Base-by-base conservation (phyloP, 441 rosid genomes). In the Adansonia gregorii region DNA sequence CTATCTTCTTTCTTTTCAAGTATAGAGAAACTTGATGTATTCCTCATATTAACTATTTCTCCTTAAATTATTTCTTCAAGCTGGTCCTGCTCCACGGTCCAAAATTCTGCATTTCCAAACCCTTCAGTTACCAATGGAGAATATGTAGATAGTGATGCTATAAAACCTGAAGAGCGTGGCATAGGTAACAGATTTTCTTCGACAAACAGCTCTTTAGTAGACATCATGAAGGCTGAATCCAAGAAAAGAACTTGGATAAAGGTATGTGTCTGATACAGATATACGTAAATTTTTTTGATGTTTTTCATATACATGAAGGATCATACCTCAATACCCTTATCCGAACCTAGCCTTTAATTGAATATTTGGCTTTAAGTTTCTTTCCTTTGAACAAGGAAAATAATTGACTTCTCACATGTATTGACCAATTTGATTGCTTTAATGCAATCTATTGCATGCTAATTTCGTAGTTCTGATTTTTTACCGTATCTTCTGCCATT, bases 131-230 rank as follows among this genome's bases (percentile, higher is more conserved):
- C 0, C 55, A 72, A 31, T 48, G 31, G 15, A 56, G 82, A 72
- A 74, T 71, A 51, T 9, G 22, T 72, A 72, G 80, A 59, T 73
- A 46, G 66, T 49, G 70, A 67, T 12, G 78, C 68, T 20, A 78
- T 43, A 61, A 81, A 76, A 77, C 76, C 84, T 0, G 61, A 35
- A 77, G 82, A 80, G 39, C 52, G 75, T 43, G 78, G 27, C 65
- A 63, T 68, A 72, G 77, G 80, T 76, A 48, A 79, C 64, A 51
- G 51, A 68, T 6, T 66, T 80, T 80, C 74, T 79, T 20, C 83
- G 67, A 68, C 70, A 3, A 74, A 73, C 58, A 76, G 63, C 11
- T 8, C 80, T 74, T 70, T 24, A 61, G 35, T 70, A 71, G 85
- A 67, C 48, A 48, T 56, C 19, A 39, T 7, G 52, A 59, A 80